These are phyloP conservation scores for Trichoderma simmonsii DNA, from an alignment of 2,329 filamentous ascomycete genomes.

Conservation along the genomic window DNA sequence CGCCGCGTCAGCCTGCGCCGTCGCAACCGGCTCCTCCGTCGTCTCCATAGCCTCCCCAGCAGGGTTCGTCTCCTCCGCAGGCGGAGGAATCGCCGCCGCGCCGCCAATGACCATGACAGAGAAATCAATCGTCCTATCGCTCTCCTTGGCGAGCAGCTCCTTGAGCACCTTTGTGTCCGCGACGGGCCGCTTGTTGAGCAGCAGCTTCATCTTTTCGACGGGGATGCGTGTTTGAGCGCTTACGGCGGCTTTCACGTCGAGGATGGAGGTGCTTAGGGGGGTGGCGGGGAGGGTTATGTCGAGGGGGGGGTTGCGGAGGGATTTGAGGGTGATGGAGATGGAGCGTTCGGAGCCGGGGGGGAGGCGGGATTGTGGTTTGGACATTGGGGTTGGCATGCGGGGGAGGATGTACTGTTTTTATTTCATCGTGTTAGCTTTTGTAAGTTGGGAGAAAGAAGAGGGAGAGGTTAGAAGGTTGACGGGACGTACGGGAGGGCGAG, in stretches of 20 bases:
- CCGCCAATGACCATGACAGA: constrained; percentile 86
- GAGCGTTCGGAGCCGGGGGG: constrained; percentile 52
- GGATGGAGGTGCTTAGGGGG: constrained; percentile 67
- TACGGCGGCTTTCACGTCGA: constrained; percentile 73
- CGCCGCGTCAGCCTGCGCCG: constrained; percentile 30
- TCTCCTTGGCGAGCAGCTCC: constrained; percentile 64
- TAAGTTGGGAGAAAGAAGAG: background rate
- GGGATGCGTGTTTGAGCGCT: constrained; percentile 60
- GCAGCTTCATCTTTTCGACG: constrained; percentile 77
- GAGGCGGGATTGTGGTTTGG: constrained; percentile 47
- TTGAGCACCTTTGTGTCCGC: constrained; percentile 72
- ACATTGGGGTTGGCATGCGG: constrained; percentile 59
- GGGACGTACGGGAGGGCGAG: constrained; percentile 65
- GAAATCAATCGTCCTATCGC: constrained; percentile 61
- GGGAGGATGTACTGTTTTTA: constrained; percentile 65
- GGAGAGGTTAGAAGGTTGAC: background rate
- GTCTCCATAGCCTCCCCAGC: constrained; percentile 8
- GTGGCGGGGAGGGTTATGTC: constrained; percentile 64
- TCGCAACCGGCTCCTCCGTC: background rate
- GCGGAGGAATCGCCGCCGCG: constrained; percentile 43
- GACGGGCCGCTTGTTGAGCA: constrained; percentile 85
- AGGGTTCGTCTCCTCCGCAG: constrained; percentile 42
- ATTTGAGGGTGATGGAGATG: constrained; percentile 64
- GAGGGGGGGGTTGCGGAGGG: constrained; percentile 70
- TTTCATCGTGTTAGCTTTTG: too few relatives aligned